A percentile compares a stretch with the other conserved stretches of the same genome.
Evolutionary conservation across 805 yeast genomes (phyloP).

Genomic region (Pichia gijzeniarum): DNA sequence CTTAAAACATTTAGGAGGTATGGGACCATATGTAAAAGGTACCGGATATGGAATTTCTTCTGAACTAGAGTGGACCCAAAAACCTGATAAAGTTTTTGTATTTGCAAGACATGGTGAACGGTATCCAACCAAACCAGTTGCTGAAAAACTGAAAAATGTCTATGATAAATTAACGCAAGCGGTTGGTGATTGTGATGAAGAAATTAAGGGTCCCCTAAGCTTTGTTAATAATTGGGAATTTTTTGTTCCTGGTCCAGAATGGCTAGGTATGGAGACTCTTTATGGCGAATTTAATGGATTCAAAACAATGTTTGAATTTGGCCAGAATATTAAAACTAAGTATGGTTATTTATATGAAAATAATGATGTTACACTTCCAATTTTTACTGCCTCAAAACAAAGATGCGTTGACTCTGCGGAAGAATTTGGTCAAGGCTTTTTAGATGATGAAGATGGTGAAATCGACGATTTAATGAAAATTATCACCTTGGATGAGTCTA

Average conservation of each 20-base stretch:
- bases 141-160: conserved; percentile 19
- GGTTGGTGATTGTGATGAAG: conserved; percentile 20
- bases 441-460: conserved; percentile 30
- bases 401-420: conserved; percentile 51
- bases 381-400: conserved; percentile 50
- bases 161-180: conserved; percentile 29
- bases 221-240: conserved; percentile 52
- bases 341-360: conserved; percentile 41
- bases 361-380: conserved; percentile 31
- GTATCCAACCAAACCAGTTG: conserved; percentile 48
- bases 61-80: not conserved
- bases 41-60: conserved; percentile 50
- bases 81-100: conserved; percentile 60
- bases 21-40: conserved; percentile 48
- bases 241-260: conserved; percentile 28
- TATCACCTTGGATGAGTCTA: conserved; percentile 40
- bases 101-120: conserved; percentile 78
- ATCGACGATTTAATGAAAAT: conserved; percentile 33
- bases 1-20: conserved; percentile 41
- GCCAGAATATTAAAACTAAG: conserved; percentile 39
- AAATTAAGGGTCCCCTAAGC: conserved; percentile 42
- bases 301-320: conserved; percentile 42
- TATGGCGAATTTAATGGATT: conserved; percentile 50
- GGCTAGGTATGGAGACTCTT: conserved; percentile 43
- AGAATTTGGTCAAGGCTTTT: conserved; percentile 54